A percentile compares a stretch with the other conserved stretches of the same genome.
phyloP scores from a whole-genome alignment of 2,329 filamentous ascomycete species.

The Epichloe uncinata region DNA sequence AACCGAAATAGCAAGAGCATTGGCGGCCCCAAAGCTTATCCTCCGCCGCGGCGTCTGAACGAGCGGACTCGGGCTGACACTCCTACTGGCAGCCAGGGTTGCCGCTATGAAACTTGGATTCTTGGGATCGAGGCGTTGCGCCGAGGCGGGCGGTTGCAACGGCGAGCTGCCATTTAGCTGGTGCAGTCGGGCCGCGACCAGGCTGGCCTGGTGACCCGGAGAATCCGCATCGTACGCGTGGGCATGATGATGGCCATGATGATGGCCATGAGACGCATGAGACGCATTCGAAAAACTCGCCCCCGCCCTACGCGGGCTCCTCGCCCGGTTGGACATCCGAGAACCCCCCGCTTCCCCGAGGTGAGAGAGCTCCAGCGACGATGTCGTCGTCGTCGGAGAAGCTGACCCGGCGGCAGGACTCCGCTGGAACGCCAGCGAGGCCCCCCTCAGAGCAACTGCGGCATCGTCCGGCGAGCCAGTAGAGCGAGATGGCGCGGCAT shows the following conservation, averaged over 20 bases:
- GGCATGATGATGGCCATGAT: neutral
- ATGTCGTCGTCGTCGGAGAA: constrained; percentile 5
- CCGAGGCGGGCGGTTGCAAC: neutral
- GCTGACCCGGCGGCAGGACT: constrained; percentile 8
- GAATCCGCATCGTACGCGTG: constrained; percentile 5
- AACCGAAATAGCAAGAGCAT: constrained; percentile 11
- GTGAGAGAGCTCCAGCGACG: neutral
- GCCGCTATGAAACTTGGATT: constrained; percentile 44
- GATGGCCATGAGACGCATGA: neutral
- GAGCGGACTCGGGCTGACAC: constrained; percentile 24
- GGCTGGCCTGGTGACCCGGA: constrained; percentile 1
- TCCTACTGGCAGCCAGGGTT: constrained; percentile 44
- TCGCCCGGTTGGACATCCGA: constrained; percentile 20
- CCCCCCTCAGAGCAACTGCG: constrained; percentile 37
- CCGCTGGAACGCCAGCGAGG: constrained; percentile 39
- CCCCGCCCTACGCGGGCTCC: neutral
- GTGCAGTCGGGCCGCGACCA: constrained; percentile 13
- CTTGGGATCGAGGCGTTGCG: constrained; percentile 23
- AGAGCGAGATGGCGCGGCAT: constrained; percentile 16
- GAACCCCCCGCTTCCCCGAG: constrained; percentile 17
- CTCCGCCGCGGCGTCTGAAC: constrained; percentile 15
- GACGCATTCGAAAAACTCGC: constrained; percentile 1
- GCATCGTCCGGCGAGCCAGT: constrained; percentile 20
- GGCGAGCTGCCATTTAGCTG: constrained; percentile 10
- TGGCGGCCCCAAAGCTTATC: constrained; percentile 17